A percentile compares a stretch with the other conserved stretches of the same genome.
phyloP scores from a whole-genome alignment of 2,329 filamentous ascomycete species.

The Monilinia laxa region DNA sequence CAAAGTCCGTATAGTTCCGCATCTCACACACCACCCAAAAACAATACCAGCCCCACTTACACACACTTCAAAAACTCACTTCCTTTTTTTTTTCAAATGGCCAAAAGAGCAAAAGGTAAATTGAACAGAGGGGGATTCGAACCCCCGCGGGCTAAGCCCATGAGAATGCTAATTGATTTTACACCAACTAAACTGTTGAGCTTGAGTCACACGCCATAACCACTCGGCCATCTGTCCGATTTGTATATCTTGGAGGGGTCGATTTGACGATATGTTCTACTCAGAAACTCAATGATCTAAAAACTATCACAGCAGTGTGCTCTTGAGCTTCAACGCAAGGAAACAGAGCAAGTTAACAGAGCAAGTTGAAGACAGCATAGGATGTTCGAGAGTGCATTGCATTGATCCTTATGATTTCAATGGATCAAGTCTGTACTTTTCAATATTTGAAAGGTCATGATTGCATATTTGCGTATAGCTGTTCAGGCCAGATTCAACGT shows the following conservation, averaged over 20 bases:
- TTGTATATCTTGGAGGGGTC: accelerated
- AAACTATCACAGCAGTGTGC: background rate
- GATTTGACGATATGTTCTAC: background rate
- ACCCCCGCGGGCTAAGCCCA: slow-evolving; percentile 23
- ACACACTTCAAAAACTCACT: background rate
- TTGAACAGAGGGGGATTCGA: slow-evolving; percentile 25
- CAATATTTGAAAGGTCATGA: background rate
- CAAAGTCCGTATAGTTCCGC: no score
- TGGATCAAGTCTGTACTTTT: background rate
- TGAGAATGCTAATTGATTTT: slow-evolving; percentile 22
- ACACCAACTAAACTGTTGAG: slow-evolving; percentile 16
- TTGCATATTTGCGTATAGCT: background rate
- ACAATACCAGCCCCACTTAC: background rate
- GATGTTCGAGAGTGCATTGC: background rate
- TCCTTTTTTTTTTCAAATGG: background rate
- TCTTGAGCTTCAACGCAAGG: background rate
- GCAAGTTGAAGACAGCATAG: background rate
- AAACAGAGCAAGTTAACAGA: no score
- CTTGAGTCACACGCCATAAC: slow-evolving; percentile 26
- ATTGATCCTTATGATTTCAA: background rate
- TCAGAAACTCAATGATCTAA: accelerated
- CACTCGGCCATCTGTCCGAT: slow-evolving; percentile 24
- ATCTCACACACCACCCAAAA: no score
- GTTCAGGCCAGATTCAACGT: background rate
- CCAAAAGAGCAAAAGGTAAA: background rate